Evolutionary conservation across 768 basidiomycete genomes (phyloP), one percentile per base, ranked within the genome.

Genomic region (Termitomyces sp.): DNA sequence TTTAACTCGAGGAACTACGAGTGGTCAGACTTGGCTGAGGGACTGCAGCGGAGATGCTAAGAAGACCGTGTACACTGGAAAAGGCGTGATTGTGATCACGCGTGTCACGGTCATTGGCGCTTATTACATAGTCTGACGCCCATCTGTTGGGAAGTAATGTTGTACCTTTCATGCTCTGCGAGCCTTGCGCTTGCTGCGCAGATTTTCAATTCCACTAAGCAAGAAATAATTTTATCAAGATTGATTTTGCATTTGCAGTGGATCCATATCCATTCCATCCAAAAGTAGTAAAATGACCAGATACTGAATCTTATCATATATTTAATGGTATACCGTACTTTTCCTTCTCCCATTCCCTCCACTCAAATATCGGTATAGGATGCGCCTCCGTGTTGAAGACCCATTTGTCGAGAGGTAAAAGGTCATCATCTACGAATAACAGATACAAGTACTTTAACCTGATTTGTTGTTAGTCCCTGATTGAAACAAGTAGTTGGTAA

Each of bases 301-400:
- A 53, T 42, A 26, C 28, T 38, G 26, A 6, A 40, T 1, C n/a
- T 10, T 53, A 53, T 44, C 14, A 20, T 51, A 57, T 20, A 51
- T 0, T 56, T 16, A 44, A 30, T 28, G 53, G 47, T 58, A 83
- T 77, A 30, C 73, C 75, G 64, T 79, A 81, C 50, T 63, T 65
- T 57, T 71, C 66, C 60, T 74, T 80, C 69, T 88, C 84, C 73
- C 77, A 74, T 33, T 73, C 64, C 14, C 67, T 80, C 89, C 87
- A 90, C 24, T 77, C 65, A 58, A 89, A 87, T 26, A 89, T 75
- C 3, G 88, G 89, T n/a, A 92, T 68, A 18, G 91, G 90, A 65
- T 92, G 92, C 24, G 88, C 92, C 67, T 85, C 81, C 0, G 83
- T 83, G 59, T 85, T 85, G 60, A 85, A 82, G 13, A 85, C 82